phyloP scores from a whole-genome alignment of 305 asterid genomes.

The Ilex paraguariensis region DNA sequence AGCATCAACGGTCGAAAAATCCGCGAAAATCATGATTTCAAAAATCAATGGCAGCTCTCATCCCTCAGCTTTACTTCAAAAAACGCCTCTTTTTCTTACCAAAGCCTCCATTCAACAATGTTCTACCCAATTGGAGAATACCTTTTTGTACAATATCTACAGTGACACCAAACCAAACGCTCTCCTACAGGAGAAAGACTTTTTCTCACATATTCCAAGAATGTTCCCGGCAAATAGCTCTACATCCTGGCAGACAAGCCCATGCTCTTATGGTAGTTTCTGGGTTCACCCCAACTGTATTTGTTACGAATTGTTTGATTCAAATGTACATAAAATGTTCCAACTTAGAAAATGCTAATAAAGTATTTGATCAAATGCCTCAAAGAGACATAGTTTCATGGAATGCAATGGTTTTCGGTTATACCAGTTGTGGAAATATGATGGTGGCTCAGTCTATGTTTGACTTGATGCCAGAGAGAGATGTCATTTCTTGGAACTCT shows the following conservation, averaged over 20 bases:
- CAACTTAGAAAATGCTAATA: conserved; percentile 36
- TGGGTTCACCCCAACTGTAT: conserved; percentile 72
- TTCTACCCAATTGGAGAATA: conserved; percentile 9
- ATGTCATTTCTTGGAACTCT: conserved; percentile 83
- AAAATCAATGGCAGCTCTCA: conserved; percentile 34
- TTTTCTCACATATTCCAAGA: conserved; percentile 67
- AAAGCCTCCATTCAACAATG: conserved; percentile 15
- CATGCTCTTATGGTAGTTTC: conserved; percentile 63
- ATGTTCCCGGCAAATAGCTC: conserved; percentile 49
- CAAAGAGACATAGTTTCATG: conserved; percentile 59
- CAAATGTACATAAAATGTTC: conserved; percentile 58
- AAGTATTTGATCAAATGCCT: conserved; percentile 70
- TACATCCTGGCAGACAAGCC: conserved; percentile 59
- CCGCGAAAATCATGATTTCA: conserved; percentile 47
- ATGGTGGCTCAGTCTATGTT: conserved; percentile 39
- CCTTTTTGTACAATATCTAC: conserved; percentile 21
- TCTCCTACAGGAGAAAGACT: conserved; percentile 34
- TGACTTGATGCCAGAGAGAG: conserved; percentile 64
- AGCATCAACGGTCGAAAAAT: conserved; percentile 7
- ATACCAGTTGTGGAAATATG: conserved; percentile 37
- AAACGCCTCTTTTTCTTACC: conserved; percentile 22
- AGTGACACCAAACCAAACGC: conserved; percentile 16
- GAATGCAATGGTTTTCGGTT: conserved; percentile 73
- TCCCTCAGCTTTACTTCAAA: conserved; percentile 21
- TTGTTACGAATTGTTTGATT: conserved; percentile 73